phyloP scores from a whole-genome alignment of 768 basidiomycete genomes.

The Boletus tomentosulus region DNA sequence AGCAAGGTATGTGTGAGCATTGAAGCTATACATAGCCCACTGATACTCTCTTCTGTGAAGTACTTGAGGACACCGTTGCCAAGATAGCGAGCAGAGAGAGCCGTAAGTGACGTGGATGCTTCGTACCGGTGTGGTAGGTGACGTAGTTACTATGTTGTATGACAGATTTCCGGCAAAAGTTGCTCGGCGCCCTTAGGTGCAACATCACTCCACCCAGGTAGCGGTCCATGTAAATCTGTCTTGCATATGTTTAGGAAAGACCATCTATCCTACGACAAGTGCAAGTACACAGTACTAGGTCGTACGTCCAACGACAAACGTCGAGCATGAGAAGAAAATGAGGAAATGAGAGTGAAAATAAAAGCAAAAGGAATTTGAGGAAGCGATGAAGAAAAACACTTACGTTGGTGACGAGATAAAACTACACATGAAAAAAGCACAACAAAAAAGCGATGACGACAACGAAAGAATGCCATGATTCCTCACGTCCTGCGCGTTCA shows the following conservation, averaged over 20 bases:
- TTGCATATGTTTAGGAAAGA: no score
- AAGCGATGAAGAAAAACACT: not conserved
- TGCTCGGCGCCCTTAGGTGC: no score
- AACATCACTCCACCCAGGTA: no score
- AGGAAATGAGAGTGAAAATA: not conserved
- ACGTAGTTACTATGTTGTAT: not conserved
- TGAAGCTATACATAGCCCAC: conserved; percentile 18
- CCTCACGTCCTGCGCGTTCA: not conserved
- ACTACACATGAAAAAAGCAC: not conserved
- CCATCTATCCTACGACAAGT: not conserved
- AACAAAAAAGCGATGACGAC: not conserved
- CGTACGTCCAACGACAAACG: not conserved
- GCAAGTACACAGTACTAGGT: not conserved
- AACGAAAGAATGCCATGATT: not conserved
- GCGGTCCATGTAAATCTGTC: not conserved
- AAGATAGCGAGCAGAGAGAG: conserved; percentile 2
- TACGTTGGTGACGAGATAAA: not conserved
- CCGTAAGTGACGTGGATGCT: not conserved
- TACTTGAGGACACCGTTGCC: conserved; percentile 6
- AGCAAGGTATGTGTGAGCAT: conserved; percentile 9
- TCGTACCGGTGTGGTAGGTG: not conserved
- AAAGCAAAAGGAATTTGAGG: not conserved
- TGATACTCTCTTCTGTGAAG: conserved; percentile 13
- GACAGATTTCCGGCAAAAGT: no score
- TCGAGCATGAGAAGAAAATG: not conserved